Percentiles rank a stretch among this genome's conserved stretches.
These are phyloP conservation scores for Acanthamoeba sp. DNA, from an alignment of 208 protist genomes.

Conservation along the genomic window DNA sequence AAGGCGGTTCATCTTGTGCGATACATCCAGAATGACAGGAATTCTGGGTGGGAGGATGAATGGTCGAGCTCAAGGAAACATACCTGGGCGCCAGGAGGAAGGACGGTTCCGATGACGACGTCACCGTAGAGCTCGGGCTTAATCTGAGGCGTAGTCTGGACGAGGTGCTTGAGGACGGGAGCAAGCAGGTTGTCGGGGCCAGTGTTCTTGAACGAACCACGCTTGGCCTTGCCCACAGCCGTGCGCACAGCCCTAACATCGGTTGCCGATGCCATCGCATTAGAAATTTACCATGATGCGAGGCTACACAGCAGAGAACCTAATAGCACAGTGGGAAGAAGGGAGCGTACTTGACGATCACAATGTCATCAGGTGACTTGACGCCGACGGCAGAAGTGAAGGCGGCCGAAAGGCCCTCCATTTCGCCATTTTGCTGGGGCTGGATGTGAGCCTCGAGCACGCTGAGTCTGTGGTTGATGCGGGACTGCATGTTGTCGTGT, in stretches of 20 bases:
- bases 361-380: slow-evolving; percentile 66
- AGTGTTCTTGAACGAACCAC: slow-evolving; percentile 84
- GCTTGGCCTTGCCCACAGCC: slow-evolving; percentile 81
- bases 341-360: slow-evolving; percentile 21
- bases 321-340: not conserved
- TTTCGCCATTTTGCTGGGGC: not conserved
- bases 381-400: slow-evolving; percentile 34
- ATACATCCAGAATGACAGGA: not conserved
- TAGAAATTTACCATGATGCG: too few relatives aligned
- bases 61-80: too few relatives aligned
- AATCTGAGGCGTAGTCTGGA: slow-evolving; percentile 73
- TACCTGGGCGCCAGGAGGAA: slow-evolving; percentile 70
- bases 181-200: slow-evolving; percentile 77
- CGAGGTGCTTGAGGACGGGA: slow-evolving; percentile 79
- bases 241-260: slow-evolving; percentile 77
- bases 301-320: not conserved
- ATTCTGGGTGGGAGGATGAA: not conserved
- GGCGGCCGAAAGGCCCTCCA: slow-evolving; percentile 21
- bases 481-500: not conserved
- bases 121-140: slow-evolving; percentile 79
- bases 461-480: slow-evolving; percentile 22
- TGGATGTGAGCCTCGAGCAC: slow-evolving; percentile 21
- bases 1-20: not conserved
- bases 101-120: slow-evolving; percentile 79
- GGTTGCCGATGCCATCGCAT: too few relatives aligned